Base-by-base conservation (phyloP, 2,329 filamentous ascomycete genomes). In the Ceratocystis cacaofunesta region DNA sequence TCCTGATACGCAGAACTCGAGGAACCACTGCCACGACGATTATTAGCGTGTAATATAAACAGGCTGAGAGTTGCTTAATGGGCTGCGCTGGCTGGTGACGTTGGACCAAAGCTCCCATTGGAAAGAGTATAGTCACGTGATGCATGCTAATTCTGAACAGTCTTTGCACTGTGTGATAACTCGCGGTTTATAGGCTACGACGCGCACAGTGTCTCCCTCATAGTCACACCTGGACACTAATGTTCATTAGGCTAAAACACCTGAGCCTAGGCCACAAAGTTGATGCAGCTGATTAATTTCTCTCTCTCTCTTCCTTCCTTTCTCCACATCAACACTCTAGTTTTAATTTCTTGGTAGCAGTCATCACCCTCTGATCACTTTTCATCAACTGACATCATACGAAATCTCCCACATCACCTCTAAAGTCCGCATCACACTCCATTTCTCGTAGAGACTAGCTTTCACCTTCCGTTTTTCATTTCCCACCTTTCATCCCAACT, bases 221-320 rank as follows among this genome's bases (percentile, higher is more conserved):
- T 8, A 58, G 25, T 36, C 55, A 36, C 55, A 58, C 55, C 30
- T 3, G 32, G 55, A 58, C 55, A 36, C 25, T 19, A 58, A n/a
- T 6, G 25, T n/a, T 30, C 28, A 36, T 58, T 58, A 5, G 55
- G 55, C 55, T 58, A 25, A 36, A 36, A 58, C 12, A n/a, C 55
- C n/a, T 36, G 55, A 30, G 55, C 30, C 55, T n/a, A 58, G 32
- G 55, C 55, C 55, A 58, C 55, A 58, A 32, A 58, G 28, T 58
- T 58, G 55, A n/a, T 58, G 25, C 55, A 36, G 55, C 28, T 58
- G 55, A 58, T 62, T 44, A 46, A 62, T 62, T 46, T 62, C 60
- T 46, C 19, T 7, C 41, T 44, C 60, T 28, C 22, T 44, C 22
- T 48, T 44, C 48, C 62, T 36, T 55, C 48, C 60, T 50, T 57